These are phyloP conservation scores for Rhodotorula babjevae DNA, from an alignment of 768 basidiomycete genomes.

Conservation along the genomic window DNA sequence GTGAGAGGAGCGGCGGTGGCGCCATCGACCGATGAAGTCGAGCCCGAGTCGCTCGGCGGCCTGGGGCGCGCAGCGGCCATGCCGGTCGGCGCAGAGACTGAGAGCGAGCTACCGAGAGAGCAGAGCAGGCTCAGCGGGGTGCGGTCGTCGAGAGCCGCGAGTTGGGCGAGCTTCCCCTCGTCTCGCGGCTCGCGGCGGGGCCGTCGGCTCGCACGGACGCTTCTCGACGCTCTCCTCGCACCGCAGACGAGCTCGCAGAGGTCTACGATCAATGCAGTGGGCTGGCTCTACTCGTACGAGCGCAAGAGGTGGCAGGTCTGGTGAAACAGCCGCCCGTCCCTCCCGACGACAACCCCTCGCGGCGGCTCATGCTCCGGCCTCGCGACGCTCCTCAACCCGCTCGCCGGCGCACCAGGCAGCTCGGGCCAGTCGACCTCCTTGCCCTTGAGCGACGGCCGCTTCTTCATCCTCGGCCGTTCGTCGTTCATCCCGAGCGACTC, in stretches of 20 bases:
- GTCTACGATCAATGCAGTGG: too few species aligned
- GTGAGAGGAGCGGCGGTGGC: not conserved
- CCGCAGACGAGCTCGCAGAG: too few species aligned
- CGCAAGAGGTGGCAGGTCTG: slow-evolving; percentile 19
- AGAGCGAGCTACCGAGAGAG: too few species aligned
- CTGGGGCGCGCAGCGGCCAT: not conserved
- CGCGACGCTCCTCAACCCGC: not conserved
- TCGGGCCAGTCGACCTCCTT: slow-evolving; percentile 40
- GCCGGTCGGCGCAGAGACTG: too few species aligned
- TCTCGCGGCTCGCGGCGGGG: too few species aligned
- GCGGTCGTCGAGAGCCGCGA: too few species aligned
- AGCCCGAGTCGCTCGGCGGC: not conserved
- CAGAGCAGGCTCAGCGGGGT: too few species aligned
- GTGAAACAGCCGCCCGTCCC: slow-evolving; percentile 33
- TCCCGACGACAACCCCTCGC: slow-evolving; percentile 24
- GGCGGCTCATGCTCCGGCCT: slow-evolving; percentile 1
- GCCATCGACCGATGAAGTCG: not conserved
- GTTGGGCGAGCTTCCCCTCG: too few species aligned
- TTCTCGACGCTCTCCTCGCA: too few species aligned
- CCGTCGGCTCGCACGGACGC: too few species aligned
- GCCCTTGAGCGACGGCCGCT: slow-evolving; percentile 38
- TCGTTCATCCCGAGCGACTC: slow-evolving; percentile 33
- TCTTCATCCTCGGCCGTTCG: slow-evolving; percentile 26
- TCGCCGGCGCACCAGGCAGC: not conserved
- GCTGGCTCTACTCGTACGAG: not conserved